These are phyloP conservation scores for Brassica balearica DNA, from an alignment of 441 rosid genomes.

Conservation along the genomic window DNA sequence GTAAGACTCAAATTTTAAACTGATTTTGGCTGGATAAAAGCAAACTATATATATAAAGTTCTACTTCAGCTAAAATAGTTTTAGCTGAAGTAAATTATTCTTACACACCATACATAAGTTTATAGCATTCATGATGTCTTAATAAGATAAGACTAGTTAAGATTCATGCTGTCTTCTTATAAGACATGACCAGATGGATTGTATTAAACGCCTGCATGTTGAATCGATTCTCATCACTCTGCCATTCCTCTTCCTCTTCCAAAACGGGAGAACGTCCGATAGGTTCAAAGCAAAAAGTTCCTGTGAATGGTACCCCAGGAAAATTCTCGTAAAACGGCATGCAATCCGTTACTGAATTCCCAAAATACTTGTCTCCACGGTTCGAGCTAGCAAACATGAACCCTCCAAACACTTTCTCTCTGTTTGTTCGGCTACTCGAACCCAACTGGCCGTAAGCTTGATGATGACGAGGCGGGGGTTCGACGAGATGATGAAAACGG, in stretches of 20 bases:
- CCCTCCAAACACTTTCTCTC: conserved; percentile 55
- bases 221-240: conserved; percentile 37
- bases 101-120: not conserved
- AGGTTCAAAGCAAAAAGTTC: conserved; percentile 50
- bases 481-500: conserved; percentile 17
- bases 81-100: not conserved
- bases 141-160: not conserved
- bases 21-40: conserved; percentile 17
- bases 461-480: conserved; percentile 12
- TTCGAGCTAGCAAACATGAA: conserved; percentile 50
- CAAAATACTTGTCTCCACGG: conserved; percentile 42
- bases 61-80: not conserved
- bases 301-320: conserved; percentile 54
- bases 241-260: conserved; percentile 14
- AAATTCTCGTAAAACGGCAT: conserved; percentile 50
- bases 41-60: conserved; percentile 4
- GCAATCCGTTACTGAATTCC: conserved; percentile 27
- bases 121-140: not conserved
- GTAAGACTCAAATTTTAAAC: conserved; percentile 33
- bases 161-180: conserved; percentile 23
- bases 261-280: conserved; percentile 48
- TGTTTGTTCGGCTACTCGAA: not conserved
- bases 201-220: conserved; percentile 50
- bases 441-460: not conserved
- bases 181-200: conserved; percentile 48